These are phyloP conservation scores for Aureobasidium leucospermi DNA, from an alignment of 2,329 filamentous ascomycete genomes.

Conservation along the genomic window DNA sequence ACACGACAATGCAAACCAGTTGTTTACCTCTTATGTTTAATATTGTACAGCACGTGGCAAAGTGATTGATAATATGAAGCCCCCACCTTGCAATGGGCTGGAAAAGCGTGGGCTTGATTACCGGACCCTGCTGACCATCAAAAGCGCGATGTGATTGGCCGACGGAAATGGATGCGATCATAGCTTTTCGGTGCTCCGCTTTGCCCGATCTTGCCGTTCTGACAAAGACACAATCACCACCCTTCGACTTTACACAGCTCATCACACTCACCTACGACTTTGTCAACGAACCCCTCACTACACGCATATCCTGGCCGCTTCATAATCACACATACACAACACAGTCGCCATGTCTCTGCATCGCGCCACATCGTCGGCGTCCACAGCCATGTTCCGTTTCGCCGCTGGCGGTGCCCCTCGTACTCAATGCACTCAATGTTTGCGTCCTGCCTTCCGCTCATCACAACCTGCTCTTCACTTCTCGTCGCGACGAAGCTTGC, in stretches of 20 bases:
- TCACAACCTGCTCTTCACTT: conserved; percentile 22
- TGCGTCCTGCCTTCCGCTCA: conserved; percentile 26
- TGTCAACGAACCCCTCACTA: neutral
- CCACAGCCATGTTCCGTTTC: conserved; percentile 28
- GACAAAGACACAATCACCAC: conserved; percentile 10
- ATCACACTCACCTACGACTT: neutral
- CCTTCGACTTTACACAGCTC: neutral
- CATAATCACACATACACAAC: neutral
- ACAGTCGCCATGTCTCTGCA: conserved; percentile 21
- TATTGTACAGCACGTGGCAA: no score
- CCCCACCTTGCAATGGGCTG: neutral
- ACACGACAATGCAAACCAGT: no score
- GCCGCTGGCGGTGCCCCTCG: conserved; percentile 22
- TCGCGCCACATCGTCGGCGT: neutral
- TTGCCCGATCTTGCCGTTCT: neutral
- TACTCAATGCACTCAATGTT: conserved; percentile 36
- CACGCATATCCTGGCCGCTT: neutral
- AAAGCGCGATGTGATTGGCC: neutral
- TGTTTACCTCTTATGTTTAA: no score
- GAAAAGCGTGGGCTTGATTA: neutral
- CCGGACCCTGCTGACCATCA: neutral
- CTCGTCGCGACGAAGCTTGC: conserved; percentile 52
- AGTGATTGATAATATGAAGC: neutral
- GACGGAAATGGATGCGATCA: neutral
- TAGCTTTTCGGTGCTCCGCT: conserved; percentile 1